Base-by-base conservation (phyloP, 1,284 basidiomycete species). In the Puccinia coronata region DNA sequence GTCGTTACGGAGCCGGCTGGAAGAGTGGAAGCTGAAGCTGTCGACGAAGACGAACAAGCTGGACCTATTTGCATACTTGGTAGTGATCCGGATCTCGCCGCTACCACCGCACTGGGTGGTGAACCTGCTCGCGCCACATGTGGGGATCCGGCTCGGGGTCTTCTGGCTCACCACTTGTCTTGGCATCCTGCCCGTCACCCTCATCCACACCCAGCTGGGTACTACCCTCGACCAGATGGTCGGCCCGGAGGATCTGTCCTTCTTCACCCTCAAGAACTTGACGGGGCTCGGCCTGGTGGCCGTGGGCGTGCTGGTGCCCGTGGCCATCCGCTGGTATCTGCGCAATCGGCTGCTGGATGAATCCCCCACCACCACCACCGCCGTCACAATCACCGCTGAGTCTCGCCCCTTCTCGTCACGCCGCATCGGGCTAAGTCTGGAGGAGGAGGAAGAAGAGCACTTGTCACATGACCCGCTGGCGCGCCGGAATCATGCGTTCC, bases 171-270 rank as follows among this genome's bases (percentile, higher is more conserved):
- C 92, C 83, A 95, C 94, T 0, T 95, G 93, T 86, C 88, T 97
- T 47, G 96, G 96, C 0, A 94, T 98, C 83, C 90, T 95, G 76
- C 95, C 95, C 65, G 92, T 96, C 53, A 91, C 91, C 0, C 92
- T 96, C 82, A 98, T 99, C 84, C 96, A 99, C 86, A 95, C 93
- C 0, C 95, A 94, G 18, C 96, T 99, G 83, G 96, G 96, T 1
- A 92, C 93, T 57, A 86, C 87, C 69, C 89, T 99, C 41, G 96
- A 80, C 63, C 69, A 80, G 72, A 80, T 80, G 69, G 78, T 80
- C 39, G 55, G 70, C n/a, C 69, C 69, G 20, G 78, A 80, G 63
- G 69, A 80, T 23, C 43, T 80, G 20, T 63, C 78, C 6, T 80
- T 80, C 51, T 25, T 80, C 1, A 80, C 47, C 25, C 18, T 43